A percentile compares a stretch with the other conserved stretches of the same genome.
Conservation (phyloP, 2,329 filamentous ascomycete genomes). For the Sclerotinia spermophila region DNA sequence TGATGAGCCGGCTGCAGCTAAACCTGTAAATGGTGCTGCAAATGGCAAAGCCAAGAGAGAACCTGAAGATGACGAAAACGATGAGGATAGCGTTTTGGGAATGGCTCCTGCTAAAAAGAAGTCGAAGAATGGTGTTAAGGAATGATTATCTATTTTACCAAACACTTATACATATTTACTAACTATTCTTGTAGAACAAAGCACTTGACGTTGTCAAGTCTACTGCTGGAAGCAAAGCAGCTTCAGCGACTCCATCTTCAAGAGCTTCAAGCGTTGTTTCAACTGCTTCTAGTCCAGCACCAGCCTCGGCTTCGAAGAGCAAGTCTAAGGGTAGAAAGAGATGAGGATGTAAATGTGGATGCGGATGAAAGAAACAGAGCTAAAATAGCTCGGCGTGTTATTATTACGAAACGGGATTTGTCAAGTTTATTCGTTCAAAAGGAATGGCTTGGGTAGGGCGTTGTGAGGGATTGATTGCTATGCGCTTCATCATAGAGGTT, state of each 20-base stretch:
- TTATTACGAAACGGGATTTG: slow-evolving; percentile 8
- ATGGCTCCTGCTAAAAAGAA: slow-evolving; percentile 92
- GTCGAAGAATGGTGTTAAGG: slow-evolving; percentile 80
- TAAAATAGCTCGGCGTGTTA: not conserved
- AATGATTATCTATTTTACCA: slow-evolving; percentile 25
- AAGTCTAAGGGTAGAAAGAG: slow-evolving; percentile 56
- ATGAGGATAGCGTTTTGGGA: slow-evolving; percentile 75
- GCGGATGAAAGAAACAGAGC: not conserved
- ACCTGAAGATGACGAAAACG: slow-evolving; percentile 75
- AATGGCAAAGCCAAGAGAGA: slow-evolving; percentile 74
- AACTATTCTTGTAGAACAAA: slow-evolving; percentile 67
- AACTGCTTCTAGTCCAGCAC: slow-evolving; percentile 54
- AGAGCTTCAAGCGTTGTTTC: slow-evolving; percentile 86
- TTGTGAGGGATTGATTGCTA: not conserved
- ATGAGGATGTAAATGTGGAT: not conserved
- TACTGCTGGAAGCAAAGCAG: slow-evolving; percentile 63
- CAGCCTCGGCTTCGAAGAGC: slow-evolving; percentile 35
- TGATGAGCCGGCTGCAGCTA: slow-evolving; percentile 58
- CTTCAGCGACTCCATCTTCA: slow-evolving; percentile 68
- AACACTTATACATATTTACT: slow-evolving; percentile 13
- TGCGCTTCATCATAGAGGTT: not conserved
- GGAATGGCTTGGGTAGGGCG: slow-evolving; percentile 14
- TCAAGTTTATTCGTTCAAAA: slow-evolving; percentile 6
- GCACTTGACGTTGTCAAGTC: slow-evolving; percentile 84
- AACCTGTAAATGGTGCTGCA: slow-evolving; percentile 48